Base-by-base conservation (phyloP, 2,329 filamentous ascomycete genomes). In the Neonectria hederae region DNA sequence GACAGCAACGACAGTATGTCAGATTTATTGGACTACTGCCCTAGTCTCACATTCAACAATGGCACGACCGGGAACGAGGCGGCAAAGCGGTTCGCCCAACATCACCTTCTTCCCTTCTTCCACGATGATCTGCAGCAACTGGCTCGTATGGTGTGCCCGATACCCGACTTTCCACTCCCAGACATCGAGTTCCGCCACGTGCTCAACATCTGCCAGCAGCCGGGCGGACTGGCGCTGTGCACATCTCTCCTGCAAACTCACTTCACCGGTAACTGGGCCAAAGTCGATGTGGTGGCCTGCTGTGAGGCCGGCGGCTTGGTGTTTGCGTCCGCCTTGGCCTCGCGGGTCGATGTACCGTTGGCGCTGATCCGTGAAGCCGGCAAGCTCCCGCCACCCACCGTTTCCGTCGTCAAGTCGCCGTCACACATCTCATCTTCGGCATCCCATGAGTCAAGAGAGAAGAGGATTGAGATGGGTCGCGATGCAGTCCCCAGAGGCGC, bases 261-360 rank as follows among this genome's bases (percentile, higher is more conserved):
- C 57, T 86, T 86, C 66, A 45, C 56, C 0, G 80, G 81, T 24
- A 73, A 83, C 65, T 89, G 85, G 87, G 28, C 66, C 2, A 75
- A 79, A 51, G 67, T 88, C 22, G 74, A 79, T 58, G 78, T 71
- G 1, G 68, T 91, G 7, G 83, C 72, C 2, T 83, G 78, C 69
- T 89, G 86, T 70, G 87, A 90, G 76, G 80, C 81, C 0, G 87
- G 88, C 48, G 86, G 87, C 22, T 84, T 84, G 62, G 60, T 88
- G 61, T 89, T 76, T 76, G 87, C 86, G 1, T 79, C 87, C 10
- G 73, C 83, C 2, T 76, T 90, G 65, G 83, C 85, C 4, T 40
- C 40, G 14, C 72, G 53, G 2, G 69, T 85, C 49, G 60, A 77
- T 42, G 35, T 83, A 10, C 84, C 81, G 2, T 70, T 89, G 63